Evolutionary conservation across 495 filamentous ascomycete genomes (phyloP), one percentile per base, ranked within the genome.

Genomic region (Trichocladium uniseriatum): DNA sequence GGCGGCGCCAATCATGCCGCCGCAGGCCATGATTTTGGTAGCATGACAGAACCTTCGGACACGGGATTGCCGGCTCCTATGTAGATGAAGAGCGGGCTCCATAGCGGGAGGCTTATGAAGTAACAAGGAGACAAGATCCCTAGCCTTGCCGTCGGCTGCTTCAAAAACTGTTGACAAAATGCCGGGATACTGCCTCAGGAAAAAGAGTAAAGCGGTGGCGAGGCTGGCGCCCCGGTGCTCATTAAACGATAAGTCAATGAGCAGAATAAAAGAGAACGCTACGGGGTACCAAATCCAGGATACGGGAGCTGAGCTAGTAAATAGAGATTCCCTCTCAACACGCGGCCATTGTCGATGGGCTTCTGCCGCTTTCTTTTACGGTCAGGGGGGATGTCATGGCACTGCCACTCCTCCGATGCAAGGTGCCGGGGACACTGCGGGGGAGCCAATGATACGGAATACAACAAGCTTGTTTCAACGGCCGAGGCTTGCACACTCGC

Each of bases 1-100:
- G n/a, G 62, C 65, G 7, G 62, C 48, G 21, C 58, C 61, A 43
- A 65, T 54, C 68, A 71, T 69, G 27, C 55, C 18, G 2, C 62
- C 65, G 19, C 48, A 54, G 18, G 65, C 60, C 14, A 63, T 1
- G 19, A 66, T 57, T 35, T 61, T 67, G 46, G 35, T 27, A 28
- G 42, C 31, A 50, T 31, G 43, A 18, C 39, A 46, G n/a, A 54
- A 18, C 6, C 20, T 20, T 15, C 29, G 24, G 34, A 13, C 43
- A 7, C 20, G 47, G 20, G 38, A 18, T 29, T 42, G 43, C 14
- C 35, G 47, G 15, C 28, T 16, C 21, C 47, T 18, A 3, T 35
- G 28, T 6, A 18, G 5, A 29, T 9, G 27, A 29, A 29, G 27
- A 15, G 42, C 8, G 22, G 6, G 18, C 15, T 53, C 45, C 58